Evolutionary conservation across 441 rosid genomes (phyloP).

Genomic region (Erodium trifolium): DNA sequence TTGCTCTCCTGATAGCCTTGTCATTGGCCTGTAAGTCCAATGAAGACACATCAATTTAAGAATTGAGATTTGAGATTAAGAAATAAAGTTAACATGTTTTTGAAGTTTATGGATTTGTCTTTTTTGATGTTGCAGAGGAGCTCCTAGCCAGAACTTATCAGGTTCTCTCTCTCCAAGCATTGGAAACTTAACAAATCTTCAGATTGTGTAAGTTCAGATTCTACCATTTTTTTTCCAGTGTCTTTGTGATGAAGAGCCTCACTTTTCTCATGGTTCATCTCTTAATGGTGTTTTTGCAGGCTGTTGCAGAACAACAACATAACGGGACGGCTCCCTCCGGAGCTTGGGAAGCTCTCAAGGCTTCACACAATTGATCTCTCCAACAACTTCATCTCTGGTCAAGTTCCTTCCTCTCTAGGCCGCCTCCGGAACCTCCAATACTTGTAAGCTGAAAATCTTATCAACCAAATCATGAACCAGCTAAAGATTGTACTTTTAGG

Average conservation of each 20-base stretch:
- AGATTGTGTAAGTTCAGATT: conserved; percentile 60
- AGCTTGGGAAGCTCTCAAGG: conserved; percentile 60
- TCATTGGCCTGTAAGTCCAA: conserved; percentile 76
- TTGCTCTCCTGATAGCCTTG: conserved; percentile 80
- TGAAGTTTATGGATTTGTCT: conserved; percentile 14
- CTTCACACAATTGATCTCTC: conserved; percentile 91
- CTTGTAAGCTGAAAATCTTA: conserved; percentile 40
- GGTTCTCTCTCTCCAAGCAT: conserved; percentile 92
- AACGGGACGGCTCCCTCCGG: conserved; percentile 67
- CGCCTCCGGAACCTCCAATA: conserved; percentile 57
- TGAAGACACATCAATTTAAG: neutral
- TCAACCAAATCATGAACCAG: neutral
- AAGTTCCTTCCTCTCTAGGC: conserved; percentile 57
- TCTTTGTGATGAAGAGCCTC: neutral
- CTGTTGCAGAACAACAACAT: conserved; percentile 88
- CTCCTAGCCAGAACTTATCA: conserved; percentile 90
- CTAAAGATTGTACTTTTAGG: neutral
- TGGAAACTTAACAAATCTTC: conserved; percentile 85
- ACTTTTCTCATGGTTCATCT: neutral
- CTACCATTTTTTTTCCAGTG: neutral
- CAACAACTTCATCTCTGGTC: conserved; percentile 54
- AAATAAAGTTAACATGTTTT: neutral
- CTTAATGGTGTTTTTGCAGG: conserved; percentile 28
- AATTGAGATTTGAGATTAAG: neutral
- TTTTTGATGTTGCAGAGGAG: conserved; percentile 46